phyloP scores from a whole-genome alignment of 2,329 filamentous ascomycete species.

The Fusarium fracticaudum region DNA sequence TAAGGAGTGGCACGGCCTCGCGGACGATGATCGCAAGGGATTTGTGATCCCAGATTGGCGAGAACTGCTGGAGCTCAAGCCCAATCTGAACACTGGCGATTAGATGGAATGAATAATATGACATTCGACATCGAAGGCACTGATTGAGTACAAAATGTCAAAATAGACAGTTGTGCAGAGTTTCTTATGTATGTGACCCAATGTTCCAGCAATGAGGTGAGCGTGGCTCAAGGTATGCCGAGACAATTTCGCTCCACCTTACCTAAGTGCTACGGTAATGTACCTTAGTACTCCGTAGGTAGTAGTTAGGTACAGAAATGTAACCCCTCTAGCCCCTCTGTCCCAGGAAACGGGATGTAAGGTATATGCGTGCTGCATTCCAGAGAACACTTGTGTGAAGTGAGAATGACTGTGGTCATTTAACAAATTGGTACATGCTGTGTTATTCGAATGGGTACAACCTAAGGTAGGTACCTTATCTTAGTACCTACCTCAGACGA shows the following conservation, averaged over 20 bases:
- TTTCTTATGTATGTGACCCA: not conserved
- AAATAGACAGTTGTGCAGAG: not conserved
- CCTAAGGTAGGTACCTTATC: too few relatives aligned
- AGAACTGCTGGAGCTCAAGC: slow-evolving; percentile 30
- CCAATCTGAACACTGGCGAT: slow-evolving; percentile 20
- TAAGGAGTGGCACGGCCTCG: slow-evolving; percentile 52
- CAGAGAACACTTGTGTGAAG: not conserved
- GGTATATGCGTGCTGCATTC: not conserved
- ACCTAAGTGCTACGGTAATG: not conserved
- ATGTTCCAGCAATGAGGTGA: not conserved
- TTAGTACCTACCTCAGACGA: not conserved
- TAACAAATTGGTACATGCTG: not conserved
- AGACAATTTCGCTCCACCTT: slow-evolving; percentile 15
- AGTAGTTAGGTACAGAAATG: not conserved
- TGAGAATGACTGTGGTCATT: not conserved
- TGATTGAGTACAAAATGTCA: not conserved
- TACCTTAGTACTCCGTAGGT: not conserved
- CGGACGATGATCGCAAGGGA: slow-evolving; percentile 49
- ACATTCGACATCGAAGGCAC: not conserved
- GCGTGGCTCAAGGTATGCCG: slow-evolving; percentile 1
- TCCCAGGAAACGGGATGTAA: not conserved
- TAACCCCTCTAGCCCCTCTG: not conserved
- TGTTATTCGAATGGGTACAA: not conserved
- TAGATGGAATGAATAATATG: not conserved
- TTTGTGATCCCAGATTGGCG: slow-evolving; percentile 63